phyloP scores from a whole-genome alignment of 164 flowering plant species.

The Aristolochia fimbriata region DNA sequence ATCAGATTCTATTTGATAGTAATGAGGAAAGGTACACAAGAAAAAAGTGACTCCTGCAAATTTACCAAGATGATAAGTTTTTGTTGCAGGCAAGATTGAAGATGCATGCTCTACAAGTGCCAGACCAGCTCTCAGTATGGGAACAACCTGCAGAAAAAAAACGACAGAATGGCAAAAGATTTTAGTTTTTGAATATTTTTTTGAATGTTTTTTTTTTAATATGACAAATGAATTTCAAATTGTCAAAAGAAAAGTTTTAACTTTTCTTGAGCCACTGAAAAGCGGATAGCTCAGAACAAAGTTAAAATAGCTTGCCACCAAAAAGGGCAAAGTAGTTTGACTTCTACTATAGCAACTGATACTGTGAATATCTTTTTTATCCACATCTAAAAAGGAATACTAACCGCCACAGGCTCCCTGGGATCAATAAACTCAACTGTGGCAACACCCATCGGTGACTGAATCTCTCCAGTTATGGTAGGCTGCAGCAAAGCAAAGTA shows the following conservation, averaged over 20 bases:
- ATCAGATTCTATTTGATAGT: background rate
- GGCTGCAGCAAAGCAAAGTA: slow-evolving; percentile 37
- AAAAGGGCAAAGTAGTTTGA: background rate
- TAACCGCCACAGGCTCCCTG: slow-evolving; percentile 82
- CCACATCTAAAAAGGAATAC: slow-evolving; percentile 10
- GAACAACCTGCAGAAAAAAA: slow-evolving; percentile 49
- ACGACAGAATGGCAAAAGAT: background rate
- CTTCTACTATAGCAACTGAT: background rate
- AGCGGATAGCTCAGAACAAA: background rate
- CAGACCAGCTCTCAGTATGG: slow-evolving; percentile 96
- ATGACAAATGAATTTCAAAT: background rate
- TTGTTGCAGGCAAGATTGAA: slow-evolving; percentile 79
- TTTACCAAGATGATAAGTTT: slow-evolving; percentile 83
- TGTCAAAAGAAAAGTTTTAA: background rate
- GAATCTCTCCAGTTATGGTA: slow-evolving; percentile 69
- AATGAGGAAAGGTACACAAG: background rate
- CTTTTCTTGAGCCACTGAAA: too few species aligned
- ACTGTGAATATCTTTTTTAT: background rate
- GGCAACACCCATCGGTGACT: slow-evolving; percentile 83
- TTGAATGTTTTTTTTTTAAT: too few species aligned
- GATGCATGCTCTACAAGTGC: slow-evolving; percentile 90
- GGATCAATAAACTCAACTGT: slow-evolving; percentile 94
- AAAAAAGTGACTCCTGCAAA: background rate
- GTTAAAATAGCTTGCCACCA: background rate
- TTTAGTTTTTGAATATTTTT: too few species aligned